Conservation (phyloP, 1,139 yeast species). For the Suhomyces coccinellae region DNA sequence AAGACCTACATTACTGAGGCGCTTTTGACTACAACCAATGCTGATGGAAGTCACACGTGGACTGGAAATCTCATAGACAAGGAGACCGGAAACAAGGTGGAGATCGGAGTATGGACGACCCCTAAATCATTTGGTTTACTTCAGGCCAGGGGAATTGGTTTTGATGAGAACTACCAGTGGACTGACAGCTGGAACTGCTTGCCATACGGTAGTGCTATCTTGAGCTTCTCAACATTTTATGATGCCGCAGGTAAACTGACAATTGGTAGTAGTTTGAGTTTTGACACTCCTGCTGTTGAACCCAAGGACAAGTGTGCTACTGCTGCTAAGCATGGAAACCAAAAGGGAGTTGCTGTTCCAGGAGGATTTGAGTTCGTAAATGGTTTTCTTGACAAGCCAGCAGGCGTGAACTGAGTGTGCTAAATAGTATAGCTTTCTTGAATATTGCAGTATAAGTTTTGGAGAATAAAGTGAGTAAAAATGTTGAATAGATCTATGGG, state of each 20-base stretch:
- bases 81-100: neutral
- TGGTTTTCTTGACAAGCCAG: too few species aligned
- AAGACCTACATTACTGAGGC: conserved; percentile 2
- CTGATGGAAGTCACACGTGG: conserved; percentile 7
- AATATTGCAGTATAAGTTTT: too few species aligned
- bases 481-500: too few species aligned
- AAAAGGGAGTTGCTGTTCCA: too few species aligned
- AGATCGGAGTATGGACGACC: conserved; percentile 3
- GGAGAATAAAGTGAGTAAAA: too few species aligned
- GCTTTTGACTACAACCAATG: neutral
- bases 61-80: conserved; percentile 3
- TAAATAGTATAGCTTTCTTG: too few species aligned
- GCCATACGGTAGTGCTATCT: neutral
- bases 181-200: neutral
- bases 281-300: neutral
- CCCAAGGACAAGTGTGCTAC: neutral
- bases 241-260: neutral
- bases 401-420: too few species aligned
- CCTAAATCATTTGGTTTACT: neutral
- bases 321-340: neutral
- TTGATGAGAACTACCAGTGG: neutral
- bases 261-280: neutral
- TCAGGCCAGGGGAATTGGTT: neutral
- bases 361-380: too few species aligned
- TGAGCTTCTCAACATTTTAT: neutral